phyloP scores from a whole-genome alignment of 805 yeast genomes.

The Metschnikowia amazonensis region DNA sequence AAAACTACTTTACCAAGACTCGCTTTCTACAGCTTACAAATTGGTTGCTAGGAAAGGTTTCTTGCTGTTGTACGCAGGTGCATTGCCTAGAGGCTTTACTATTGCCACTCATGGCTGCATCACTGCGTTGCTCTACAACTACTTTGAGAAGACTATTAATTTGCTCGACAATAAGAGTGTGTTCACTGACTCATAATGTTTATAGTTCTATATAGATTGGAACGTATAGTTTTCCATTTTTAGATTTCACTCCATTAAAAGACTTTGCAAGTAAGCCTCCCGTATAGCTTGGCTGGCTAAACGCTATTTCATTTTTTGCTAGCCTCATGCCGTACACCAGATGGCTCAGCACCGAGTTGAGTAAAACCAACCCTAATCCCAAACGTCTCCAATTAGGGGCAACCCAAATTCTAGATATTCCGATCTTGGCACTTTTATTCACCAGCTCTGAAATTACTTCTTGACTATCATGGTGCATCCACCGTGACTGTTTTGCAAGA shows the following conservation, averaged over 20 bases:
- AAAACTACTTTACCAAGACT: constrained; percentile 53
- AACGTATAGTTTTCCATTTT: constrained; percentile 45
- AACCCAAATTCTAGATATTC: constrained; percentile 44
- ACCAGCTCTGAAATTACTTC: constrained; percentile 45
- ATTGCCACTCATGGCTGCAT: constrained; percentile 70
- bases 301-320: constrained; percentile 47
- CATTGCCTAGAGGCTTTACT: constrained; percentile 61
- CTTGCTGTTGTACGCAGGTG: constrained; percentile 32
- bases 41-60: constrained; percentile 29
- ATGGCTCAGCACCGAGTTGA: constrained; percentile 41
- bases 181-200: constrained; percentile 15
- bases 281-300: constrained; percentile 69
- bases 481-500: constrained; percentile 37
- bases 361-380: constrained; percentile 47
- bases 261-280: constrained; percentile 58
- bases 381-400: constrained; percentile 43
- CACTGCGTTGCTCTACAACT: constrained; percentile 59
- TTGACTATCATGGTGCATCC: constrained; percentile 59
- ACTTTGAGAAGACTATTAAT: constrained; percentile 37
- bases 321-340: constrained; percentile 49
- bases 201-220: constrained; percentile 44
- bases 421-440: constrained; percentile 32
- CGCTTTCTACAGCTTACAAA: constrained; percentile 40
- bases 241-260: constrained; percentile 56
- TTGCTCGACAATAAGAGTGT: constrained; percentile 16